Base-by-base conservation (phyloP, 108 stramenopile species). In the Nitzschia putrida region DNA sequence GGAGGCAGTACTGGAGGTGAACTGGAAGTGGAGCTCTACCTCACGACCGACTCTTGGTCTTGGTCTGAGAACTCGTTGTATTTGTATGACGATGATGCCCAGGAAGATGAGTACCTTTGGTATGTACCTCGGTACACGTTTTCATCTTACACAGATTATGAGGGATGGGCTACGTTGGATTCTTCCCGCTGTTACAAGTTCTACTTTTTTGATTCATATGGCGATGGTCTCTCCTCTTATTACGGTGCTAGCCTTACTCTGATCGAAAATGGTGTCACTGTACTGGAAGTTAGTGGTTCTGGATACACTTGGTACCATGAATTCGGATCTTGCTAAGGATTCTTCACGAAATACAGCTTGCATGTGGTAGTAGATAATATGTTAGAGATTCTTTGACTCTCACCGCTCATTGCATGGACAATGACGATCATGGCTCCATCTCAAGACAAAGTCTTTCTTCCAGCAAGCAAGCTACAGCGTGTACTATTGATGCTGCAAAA, bases 171-270 rank as follows among this genome's bases (percentile, higher is more conserved):
- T 16, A 38, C 34, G 1, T 16, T 59, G 58, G 16, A 39, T 12
- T 37, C 38, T 8, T 37, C 58, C 12, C 12, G 38, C 39, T 59
- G 58, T 39, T 59, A 59, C 58, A 13, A 59, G 58, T 59, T 59
- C 38, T 59, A 59, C 39, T 59, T 59, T 7, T 59, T 59, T 7
- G 58, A 59, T 41, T 12, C 16, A 37, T 59, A 21, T 2, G 58
- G 58, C 25, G 58, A 59, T 20, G 58, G 58, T 3, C 39, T 59
- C 2, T n/a, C 39, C 22, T 13, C 54, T 24, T 34, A 6, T 24
- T 34, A 6, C 38, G 58, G 58, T 26, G 58, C n/a, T n/a, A n/a
- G 58, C 1, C 13, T 59, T n/a, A 59, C 58, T 39, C 8, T 59
- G 34, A 37, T 26, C 14, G 34, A 39, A 40, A 37, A 59, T 7